Percentiles rank a stretch among this genome's conserved stretches.
phyloP scores from a whole-genome alignment of 148 eudicot species.

The Suaeda aralocaspica region DNA sequence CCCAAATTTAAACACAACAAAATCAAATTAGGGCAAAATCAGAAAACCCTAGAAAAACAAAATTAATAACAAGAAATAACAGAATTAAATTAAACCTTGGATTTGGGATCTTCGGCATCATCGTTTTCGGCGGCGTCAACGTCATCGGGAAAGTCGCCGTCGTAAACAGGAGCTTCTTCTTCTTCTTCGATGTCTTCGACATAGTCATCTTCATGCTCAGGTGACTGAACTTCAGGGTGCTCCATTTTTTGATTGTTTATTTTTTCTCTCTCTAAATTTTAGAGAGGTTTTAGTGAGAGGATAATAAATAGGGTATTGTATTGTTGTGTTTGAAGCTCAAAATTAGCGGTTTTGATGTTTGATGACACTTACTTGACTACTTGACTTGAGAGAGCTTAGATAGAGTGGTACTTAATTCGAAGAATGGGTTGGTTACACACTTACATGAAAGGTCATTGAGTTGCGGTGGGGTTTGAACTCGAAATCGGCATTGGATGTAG shows the following conservation, averaged over 20 bases:
- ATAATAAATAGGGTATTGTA: background rate
- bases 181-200: conserved; percentile 22
- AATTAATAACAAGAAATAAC: too few relatives aligned
- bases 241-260: too few relatives aligned
- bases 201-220: conserved; percentile 23
- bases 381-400: too few relatives aligned
- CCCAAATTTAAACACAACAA: background rate
- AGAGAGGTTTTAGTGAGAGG: background rate
- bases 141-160: conserved; percentile 18
- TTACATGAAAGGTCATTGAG: too few relatives aligned
- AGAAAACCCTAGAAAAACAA: background rate
- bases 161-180: conserved; percentile 10
- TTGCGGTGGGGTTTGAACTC: too few relatives aligned
- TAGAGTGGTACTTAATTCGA: too few relatives aligned
- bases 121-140: conserved; percentile 16
- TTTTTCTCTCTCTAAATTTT: conserved; percentile 7
- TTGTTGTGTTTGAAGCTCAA: too few relatives aligned
- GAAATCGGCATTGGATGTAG: too few relatives aligned
- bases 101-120: conserved; percentile 24
- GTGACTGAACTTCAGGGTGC: conserved; percentile 19
- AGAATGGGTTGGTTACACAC: too few relatives aligned
- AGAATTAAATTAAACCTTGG: conserved; percentile 15
- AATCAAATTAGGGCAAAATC: conserved; percentile 7
- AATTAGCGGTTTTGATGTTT: too few relatives aligned
- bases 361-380: too few relatives aligned